These are phyloP conservation scores for Strigomonas culicis DNA, from an alignment of 208 protist genomes.

Conservation along the genomic window DNA sequence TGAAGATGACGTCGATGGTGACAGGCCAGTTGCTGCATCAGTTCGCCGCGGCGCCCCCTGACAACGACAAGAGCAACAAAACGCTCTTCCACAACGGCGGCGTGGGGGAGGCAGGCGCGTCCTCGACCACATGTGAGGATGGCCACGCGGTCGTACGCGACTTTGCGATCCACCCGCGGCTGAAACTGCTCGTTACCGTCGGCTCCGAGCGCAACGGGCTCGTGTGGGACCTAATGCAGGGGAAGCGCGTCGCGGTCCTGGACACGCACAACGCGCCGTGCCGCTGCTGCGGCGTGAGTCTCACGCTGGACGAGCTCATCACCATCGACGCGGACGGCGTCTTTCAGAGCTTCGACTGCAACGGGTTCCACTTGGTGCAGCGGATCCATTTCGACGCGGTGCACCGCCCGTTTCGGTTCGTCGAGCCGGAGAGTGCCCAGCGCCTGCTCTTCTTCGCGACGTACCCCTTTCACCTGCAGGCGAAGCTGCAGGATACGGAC, in stretches of 20 bases:
- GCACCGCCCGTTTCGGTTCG: slow-evolving; percentile 22
- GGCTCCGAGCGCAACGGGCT: slow-evolving; percentile 70
- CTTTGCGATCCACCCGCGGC: slow-evolving; percentile 49
- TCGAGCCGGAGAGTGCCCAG: slow-evolving; percentile 28
- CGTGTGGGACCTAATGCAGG: slow-evolving; percentile 77
- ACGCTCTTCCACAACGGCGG: too few species aligned
- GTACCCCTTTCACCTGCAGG: slow-evolving; percentile 48
- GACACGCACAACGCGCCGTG: slow-evolving; percentile 65
- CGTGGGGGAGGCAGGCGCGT: too few species aligned
- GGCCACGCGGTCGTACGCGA: slow-evolving; percentile 56
- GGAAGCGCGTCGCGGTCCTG: slow-evolving; percentile 50
- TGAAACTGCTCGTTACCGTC: slow-evolving; percentile 70
- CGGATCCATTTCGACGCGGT: slow-evolving; percentile 29
- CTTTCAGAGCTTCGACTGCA: slow-evolving; percentile 66
- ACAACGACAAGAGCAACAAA: too few species aligned
- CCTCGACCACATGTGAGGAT: neutral
- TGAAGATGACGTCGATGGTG: slow-evolving; percentile 64
- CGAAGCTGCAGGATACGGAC: slow-evolving; percentile 49
- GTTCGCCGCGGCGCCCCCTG: slow-evolving; percentile 28
- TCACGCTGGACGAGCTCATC: slow-evolving; percentile 43
- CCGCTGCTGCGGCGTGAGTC: slow-evolving; percentile 46
- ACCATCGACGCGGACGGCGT: slow-evolving; percentile 53
- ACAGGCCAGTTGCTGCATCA: slow-evolving; percentile 37
- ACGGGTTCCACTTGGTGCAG: slow-evolving; percentile 58
- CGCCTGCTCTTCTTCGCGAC: slow-evolving; percentile 43